Base-by-base conservation (phyloP, 169 alveolate genomes). In the Plasmodium reichenowi region DNA sequence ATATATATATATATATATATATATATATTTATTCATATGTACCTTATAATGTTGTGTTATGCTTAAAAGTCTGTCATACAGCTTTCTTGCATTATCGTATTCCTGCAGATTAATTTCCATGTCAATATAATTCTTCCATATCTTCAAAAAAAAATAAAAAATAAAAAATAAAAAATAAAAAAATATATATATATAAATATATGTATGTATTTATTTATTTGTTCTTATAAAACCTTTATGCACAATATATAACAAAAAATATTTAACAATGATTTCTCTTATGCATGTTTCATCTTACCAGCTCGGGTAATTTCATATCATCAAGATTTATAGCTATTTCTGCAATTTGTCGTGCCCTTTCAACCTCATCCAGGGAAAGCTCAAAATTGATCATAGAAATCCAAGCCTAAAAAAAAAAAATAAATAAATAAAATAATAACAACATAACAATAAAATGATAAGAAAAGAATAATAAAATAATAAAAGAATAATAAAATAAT, bases 221-320 rank as follows among this genome's bases (percentile, higher is more conserved):
- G 5, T 29, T 0, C 0, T 5, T 29, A 29, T 29, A 29, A 2
- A 29, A 2, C 43, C 43, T 29, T 29, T 29, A 3, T 29, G 3
- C 2, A 2, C 5, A n/a, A 52, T 52, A 52, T 13, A 8, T 13
- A 17, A 60, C 0, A 20, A 8, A n/a, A 13, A 64, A 20, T 24
- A 24, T 24, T 24, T 24, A 24, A 24, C 26, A 24, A 24, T 24
- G 26, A 20, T 1, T 12, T 5, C 7, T 29, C 43, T 29, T 29
- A 29, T 29, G 7, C 43, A 29, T 29, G 7, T 29, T 29, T 29
- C 7, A 29, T 29, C 4, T 29, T 74, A 93, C 96, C 83, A 91
- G 85, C 73, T 98, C 99, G 38, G 99, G 99, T 94, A 91, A 94
- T 38, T 98, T 98, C 95, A 98, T 94, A 38, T 94, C 95, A 43